phyloP scores from a whole-genome alignment of 1,284 basidiomycete genomes.

The Ustilago nuda region DNA sequence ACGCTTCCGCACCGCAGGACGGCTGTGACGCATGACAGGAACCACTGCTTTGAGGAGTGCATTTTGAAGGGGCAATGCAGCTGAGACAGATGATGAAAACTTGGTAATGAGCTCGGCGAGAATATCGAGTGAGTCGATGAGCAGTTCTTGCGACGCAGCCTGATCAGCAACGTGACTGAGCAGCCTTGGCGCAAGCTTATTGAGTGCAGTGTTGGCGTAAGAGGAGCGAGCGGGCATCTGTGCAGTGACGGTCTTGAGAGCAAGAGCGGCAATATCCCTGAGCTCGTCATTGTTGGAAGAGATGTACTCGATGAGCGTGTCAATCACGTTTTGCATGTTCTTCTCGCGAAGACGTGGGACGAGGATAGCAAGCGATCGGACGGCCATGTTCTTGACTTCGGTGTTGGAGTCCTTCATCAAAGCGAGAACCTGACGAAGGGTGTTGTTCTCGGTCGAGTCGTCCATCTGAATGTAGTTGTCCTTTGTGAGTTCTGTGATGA shows the following conservation, averaged over 20 bases:
- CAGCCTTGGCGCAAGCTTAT: constrained; percentile 85
- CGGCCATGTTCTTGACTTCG: constrained; percentile 95
- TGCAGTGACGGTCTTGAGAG: constrained; percentile 91
- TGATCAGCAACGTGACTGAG: constrained; percentile 74
- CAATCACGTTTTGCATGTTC: constrained; percentile 86
- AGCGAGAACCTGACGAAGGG: constrained; percentile 81
- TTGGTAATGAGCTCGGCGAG: constrained; percentile 89
- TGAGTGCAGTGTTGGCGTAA: constrained; percentile 82
- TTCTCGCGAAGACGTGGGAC: constrained; percentile 85
- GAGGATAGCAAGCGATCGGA: constrained; percentile 80
- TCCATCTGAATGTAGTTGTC: constrained; percentile 56
- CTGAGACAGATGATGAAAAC: constrained; percentile 70
- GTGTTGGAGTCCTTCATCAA: constrained; percentile 92
- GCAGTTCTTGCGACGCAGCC: constrained; percentile 79
- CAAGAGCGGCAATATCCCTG: constrained; percentile 90
- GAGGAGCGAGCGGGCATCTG: constrained; percentile 85
- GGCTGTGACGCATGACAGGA: constrained; percentile 45
- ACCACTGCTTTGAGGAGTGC: constrained; percentile 79
- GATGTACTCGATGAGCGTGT: constrained; percentile 85
- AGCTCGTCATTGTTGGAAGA: constrained; percentile 87
- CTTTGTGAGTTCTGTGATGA: constrained; percentile 52
- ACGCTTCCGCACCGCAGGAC: constrained; percentile 57
- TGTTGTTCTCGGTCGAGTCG: constrained; percentile 76
- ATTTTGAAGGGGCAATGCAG: constrained; percentile 69
- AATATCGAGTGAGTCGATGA: constrained; percentile 89